phyloP scores from a whole-genome alignment of 768 basidiomycete genomes.

The Panaeolus papilionaceus region DNA sequence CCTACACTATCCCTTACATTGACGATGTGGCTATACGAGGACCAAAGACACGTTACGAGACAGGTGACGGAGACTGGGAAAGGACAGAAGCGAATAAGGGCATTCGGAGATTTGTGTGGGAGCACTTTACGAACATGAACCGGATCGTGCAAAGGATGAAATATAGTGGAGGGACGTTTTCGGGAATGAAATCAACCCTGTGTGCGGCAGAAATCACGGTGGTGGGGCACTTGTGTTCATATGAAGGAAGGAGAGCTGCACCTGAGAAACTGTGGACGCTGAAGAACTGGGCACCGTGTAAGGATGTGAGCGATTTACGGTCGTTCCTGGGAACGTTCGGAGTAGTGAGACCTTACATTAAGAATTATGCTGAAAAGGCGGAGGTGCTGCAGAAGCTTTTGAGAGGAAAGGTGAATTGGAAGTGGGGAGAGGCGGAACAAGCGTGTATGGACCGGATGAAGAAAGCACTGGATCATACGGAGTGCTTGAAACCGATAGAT shows the following conservation, averaged over 20 bases:
- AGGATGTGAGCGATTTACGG: constrained; percentile 25
- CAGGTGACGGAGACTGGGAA: too few species aligned
- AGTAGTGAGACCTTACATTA: constrained; percentile 30
- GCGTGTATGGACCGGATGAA: constrained; percentile 22
- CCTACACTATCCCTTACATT: constrained; percentile 34
- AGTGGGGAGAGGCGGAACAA: constrained; percentile 14
- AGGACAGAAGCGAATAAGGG: too few species aligned
- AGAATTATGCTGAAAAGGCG: constrained; percentile 28
- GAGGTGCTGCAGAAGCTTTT: constrained; percentile 28
- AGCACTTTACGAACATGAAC: constrained; percentile 43
- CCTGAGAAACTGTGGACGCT: neutral
- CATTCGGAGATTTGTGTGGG: constrained; percentile 42
- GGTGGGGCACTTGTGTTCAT: constrained; percentile 38
- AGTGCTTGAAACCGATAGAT: constrained; percentile 33
- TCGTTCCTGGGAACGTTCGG: constrained; percentile 37
- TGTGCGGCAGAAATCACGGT: constrained; percentile 14
- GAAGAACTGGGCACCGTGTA: constrained; percentile 32
- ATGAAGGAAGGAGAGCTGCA: constrained; percentile 29
- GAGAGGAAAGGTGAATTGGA: constrained; percentile 24
- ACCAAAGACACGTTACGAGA: constrained; percentile 31
- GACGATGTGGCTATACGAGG: constrained; percentile 42
- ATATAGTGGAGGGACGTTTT: constrained; percentile 30
- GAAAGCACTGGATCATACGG: constrained; percentile 26
- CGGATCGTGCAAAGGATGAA: constrained; percentile 39
- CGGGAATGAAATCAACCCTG: constrained; percentile 33